Evolutionary conservation across 129 eudicot genomes (phyloP).

Genomic region (Arctium lappa): DNA sequence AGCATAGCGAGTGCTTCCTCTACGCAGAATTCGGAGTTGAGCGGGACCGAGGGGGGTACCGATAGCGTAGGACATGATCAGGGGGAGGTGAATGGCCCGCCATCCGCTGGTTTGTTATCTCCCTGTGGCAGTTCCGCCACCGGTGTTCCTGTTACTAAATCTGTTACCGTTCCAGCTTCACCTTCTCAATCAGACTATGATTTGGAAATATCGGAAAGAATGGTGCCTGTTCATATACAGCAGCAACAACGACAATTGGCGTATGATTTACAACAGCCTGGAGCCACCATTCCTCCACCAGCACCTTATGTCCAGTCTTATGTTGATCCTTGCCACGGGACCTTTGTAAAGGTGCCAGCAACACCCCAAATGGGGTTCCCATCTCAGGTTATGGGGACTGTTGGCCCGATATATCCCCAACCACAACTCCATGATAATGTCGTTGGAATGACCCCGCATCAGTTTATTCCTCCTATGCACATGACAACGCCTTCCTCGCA

Average conservation of each 20-base stretch:
- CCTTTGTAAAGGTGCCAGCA: slow-evolving; percentile 47
- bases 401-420: slow-evolving; percentile 25
- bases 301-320: slow-evolving; percentile 51
- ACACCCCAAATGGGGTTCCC: slow-evolving; percentile 58
- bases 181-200: slow-evolving; percentile 46
- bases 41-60: slow-evolving; percentile 55
- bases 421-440: slow-evolving; percentile 49
- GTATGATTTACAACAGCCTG: slow-evolving; percentile 48
- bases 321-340: slow-evolving; percentile 66
- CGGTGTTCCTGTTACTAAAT: slow-evolving; percentile 30
- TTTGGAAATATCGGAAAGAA: slow-evolving; percentile 46
- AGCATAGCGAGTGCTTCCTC: slow-evolving; percentile 70
- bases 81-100: slow-evolving; percentile 46
- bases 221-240: slow-evolving; percentile 38
- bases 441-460: slow-evolving; percentile 45
- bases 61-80: slow-evolving; percentile 49
- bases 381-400: slow-evolving; percentile 44
- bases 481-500: slow-evolving; percentile 41
- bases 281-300: slow-evolving; percentile 34
- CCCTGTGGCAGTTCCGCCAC: slow-evolving; percentile 35
- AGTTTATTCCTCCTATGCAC: slow-evolving; percentile 49
- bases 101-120: slow-evolving; percentile 38
- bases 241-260: slow-evolving; percentile 38
- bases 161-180: slow-evolving; percentile 32
- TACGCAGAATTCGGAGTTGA: slow-evolving; percentile 61